Evolutionary conservation across 176 grass and related monocot species (phyloP).

Genomic region (Avena eriantha): DNA sequence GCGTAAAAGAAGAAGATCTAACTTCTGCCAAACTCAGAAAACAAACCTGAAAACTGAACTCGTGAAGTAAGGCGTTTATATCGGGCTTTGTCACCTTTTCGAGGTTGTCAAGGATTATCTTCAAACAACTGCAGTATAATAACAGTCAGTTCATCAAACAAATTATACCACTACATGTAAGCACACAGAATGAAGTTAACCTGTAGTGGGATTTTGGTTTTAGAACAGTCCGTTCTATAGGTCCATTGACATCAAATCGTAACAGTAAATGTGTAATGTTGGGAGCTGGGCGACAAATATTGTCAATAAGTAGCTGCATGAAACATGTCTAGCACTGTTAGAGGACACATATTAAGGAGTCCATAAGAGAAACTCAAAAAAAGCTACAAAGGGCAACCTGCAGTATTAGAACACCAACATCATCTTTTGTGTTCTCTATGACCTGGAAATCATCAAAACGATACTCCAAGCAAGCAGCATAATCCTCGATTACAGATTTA

Average conservation of each 20-base stretch:
- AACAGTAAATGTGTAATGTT: constrained; percentile 93
- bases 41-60: constrained; percentile 95
- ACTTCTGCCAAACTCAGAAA: background rate
- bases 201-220: constrained; percentile 97
- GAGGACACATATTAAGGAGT: constrained; percentile 23
- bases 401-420: constrained; percentile 83
- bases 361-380: constrained; percentile 24
- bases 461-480: constrained; percentile 89
- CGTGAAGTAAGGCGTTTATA: constrained; percentile 79
- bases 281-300: constrained; percentile 84
- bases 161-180: constrained; percentile 44
- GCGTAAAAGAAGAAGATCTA: constrained; percentile 21
- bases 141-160: constrained; percentile 43
- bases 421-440: constrained; percentile 83
- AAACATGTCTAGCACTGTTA: constrained; percentile 31
- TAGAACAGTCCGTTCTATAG: constrained; percentile 73
- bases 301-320: constrained; percentile 92
- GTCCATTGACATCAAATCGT: constrained; percentile 80
- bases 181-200: constrained; percentile 41
- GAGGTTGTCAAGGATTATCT: constrained; percentile 95
- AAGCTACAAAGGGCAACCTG: constrained; percentile 65
- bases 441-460: constrained; percentile 90
- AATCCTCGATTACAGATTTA: constrained; percentile 90
- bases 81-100: constrained; percentile 84
- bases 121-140: constrained; percentile 79